These are phyloP conservation scores for Citrus sp. DNA, from an alignment of 345 rosid genomes.

Conservation along the genomic window DNA sequence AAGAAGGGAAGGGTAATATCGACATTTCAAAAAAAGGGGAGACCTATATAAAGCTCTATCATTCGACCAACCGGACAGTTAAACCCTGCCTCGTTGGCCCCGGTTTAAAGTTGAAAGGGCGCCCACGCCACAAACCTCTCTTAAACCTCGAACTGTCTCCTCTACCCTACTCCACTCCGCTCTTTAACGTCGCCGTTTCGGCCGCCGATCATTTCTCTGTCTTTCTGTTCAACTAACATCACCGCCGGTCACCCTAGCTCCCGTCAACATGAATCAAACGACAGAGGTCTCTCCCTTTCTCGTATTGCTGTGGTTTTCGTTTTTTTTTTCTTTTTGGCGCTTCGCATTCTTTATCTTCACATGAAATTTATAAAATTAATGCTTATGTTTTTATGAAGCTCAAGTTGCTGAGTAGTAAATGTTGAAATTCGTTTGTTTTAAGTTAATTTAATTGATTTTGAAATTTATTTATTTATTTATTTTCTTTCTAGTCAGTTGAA, in stretches of 20 bases:
- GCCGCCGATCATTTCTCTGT: too few relatives aligned
- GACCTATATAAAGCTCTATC: too few relatives aligned
- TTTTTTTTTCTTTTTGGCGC: not conserved
- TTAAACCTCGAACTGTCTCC: not conserved
- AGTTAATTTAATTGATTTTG: not conserved
- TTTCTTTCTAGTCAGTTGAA: not conserved
- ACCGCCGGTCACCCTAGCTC: not conserved
- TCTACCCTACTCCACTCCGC: not conserved
- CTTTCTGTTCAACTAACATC: not conserved
- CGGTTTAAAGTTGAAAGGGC: not conserved
- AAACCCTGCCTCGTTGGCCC: too few relatives aligned
- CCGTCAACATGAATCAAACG: slow-evolving; percentile 5
- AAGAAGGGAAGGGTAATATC: not conserved
- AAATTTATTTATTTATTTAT: not conserved
- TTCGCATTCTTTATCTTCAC: too few relatives aligned
- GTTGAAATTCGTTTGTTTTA: too few relatives aligned
- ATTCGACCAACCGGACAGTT: not conserved
- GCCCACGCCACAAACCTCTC: not conserved
- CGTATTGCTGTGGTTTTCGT: too few relatives aligned
- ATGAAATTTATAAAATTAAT: too few relatives aligned
- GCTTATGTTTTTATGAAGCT: not conserved
- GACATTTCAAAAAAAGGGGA: too few relatives aligned
- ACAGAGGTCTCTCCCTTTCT: slow-evolving; percentile 9
- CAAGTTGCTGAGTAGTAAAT: not conserved
- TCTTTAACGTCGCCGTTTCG: not conserved